phyloP scores from a whole-genome alignment of 192 early-diverging fungal species.

The Glomus cerebriforme region DNA sequence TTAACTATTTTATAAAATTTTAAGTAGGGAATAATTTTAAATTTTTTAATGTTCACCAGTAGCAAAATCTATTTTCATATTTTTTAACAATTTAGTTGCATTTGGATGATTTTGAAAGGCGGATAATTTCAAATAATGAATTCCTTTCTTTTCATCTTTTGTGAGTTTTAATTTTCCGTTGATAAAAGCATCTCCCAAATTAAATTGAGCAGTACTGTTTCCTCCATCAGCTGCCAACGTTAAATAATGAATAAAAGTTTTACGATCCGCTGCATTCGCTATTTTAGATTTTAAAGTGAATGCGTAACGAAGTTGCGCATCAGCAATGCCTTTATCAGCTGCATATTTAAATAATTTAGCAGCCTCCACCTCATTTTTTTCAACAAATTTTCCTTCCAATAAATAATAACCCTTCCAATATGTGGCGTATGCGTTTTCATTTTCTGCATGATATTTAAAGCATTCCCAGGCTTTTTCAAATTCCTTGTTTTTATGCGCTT shows the following conservation, averaged over 20 bases:
- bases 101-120: slow-evolving; percentile 23
- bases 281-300: too few species aligned
- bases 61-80: background rate
- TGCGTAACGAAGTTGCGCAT: slow-evolving; percentile 23
- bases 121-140: slow-evolving; percentile 1
- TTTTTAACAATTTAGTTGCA: slow-evolving; percentile 10
- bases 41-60: background rate
- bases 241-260: slow-evolving; percentile 9
- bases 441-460: slow-evolving; percentile 5
- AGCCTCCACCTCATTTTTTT: background rate
- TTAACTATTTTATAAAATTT: too few species aligned
- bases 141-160: background rate
- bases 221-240: slow-evolving; percentile 4
- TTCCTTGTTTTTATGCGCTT: background rate
- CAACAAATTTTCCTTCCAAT: background rate
- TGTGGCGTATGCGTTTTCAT: background rate
- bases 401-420: slow-evolving; percentile 28
- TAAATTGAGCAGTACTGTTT: slow-evolving; percentile 15
- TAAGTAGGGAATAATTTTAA: too few species aligned
- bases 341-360: background rate
- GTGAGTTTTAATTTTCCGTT: background rate
- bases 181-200: slow-evolving; percentile 7
- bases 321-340: background rate
- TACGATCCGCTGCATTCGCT: background rate
- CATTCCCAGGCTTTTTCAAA: slow-evolving; percentile 20